Evolutionary conservation across 2,329 filamentous ascomycete species (phyloP), one percentile per base, ranked within the genome.

Genomic region (Fusarium miscanthi): DNA sequence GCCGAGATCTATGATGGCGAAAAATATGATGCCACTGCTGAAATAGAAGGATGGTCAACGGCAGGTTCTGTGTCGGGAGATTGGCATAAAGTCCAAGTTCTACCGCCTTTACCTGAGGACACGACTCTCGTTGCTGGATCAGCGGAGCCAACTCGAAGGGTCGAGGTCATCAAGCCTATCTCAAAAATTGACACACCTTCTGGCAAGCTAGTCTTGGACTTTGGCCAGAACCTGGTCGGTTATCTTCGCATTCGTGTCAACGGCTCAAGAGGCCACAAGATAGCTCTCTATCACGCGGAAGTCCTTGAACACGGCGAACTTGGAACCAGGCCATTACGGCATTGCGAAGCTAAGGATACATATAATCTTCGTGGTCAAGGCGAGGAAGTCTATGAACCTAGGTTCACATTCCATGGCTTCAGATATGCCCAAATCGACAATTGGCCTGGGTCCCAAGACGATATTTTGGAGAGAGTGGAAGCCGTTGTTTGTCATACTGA

Each of bases 1-100:
- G 84, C 84, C 4, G 84, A 86, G 40, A 82, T 88, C 5, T 88
- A 88, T 63, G 81, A 88, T 69, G 87, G 87, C 8, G 87, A 89
- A 59, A 60, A 79, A 0, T 88, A 85, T 61, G 85, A 88, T 72
- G 78, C 79, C 2, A 81, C 11, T 81, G 87, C n/a, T 83, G 71
- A 74, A 13, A 19, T 57, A 10, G 16, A 41, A 3, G 63, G 79
- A 4, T 35, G 85, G 79, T 6, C 61, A 31, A 19, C 2, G 13
- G 4, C 14, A 8, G 33, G 10, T 3, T 83, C 2, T 64, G 82
- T 8, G 80, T 76, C 3, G 76, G 81, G 56, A 73, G 85, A 33
- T 5, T 60, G 8, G 78, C 80, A 11, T 66, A 85, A 74, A 78
- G 1, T 77, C 74, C 0, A 78, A 6, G 21, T 12, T 4, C 43